Base-by-base conservation (phyloP, 129 eudicot species). In the Flaveria robusta region DNA sequence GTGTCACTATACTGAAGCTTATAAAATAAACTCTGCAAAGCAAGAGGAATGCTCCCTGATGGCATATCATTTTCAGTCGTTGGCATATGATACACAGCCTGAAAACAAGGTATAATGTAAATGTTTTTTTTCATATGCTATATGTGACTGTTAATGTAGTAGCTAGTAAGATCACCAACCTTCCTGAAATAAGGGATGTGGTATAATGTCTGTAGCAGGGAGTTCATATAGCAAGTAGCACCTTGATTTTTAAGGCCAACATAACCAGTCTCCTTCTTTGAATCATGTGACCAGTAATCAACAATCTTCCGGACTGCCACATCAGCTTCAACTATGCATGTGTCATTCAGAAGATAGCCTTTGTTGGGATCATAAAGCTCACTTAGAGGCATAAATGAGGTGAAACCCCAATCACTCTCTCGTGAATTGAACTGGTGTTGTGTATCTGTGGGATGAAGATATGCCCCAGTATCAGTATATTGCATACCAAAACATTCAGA, bases 1-100 rank as follows among this genome's bases (percentile, higher is more conserved):
- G 93, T 83, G 77, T 88, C 96, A 79, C 86, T 87, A 63, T 91
- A 88, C 73, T 94, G 98, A 66, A 94, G 92, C 87, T 94, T 91
- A 84, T 87, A 94, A 77, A 93, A 93, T 68, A 93, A 88, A 81
- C 96, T 93, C 86, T 93, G 98, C 55, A 93, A 68, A 63, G 98
- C 98, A 71, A 91, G 75, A 66, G 98, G 97, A 81, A 94, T 94
- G 87, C 96, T 94, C 84, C 91, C 96, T 16, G 93, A 74, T 42
- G 98, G 96, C 80, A 85, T 81, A 72, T 93, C 98, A 75, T 90
- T 89, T 87, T 94, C 98, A 54, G 97, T 91, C 65, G 98, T 94
- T 58, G 97, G 98, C 97, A 94, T 94, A 79, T 94, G 97, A 77
- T 94, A 94, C 67, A 94, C 98, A 76, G 97, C 97, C 98, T 94